Evolutionary conservation across 208 protist species (phyloP), one percentile per base, ranked within the genome.

Genomic region (Trichomonas tenax): DNA sequence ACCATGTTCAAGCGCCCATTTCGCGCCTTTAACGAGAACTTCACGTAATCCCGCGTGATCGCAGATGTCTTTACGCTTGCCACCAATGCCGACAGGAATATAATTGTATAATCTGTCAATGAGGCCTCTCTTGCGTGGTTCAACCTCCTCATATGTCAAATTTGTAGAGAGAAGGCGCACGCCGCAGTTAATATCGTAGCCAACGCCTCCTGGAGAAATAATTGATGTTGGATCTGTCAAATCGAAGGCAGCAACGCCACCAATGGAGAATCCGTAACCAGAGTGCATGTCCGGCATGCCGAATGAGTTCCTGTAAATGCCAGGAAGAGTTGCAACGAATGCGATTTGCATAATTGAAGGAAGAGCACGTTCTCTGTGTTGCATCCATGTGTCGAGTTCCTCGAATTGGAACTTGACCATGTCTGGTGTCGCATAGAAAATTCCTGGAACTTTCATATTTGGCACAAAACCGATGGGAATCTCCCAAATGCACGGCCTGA

Each of bases 171-270:
- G 2, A 0, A 99, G 90, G 26, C 98, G 97, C 17, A 99, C 98
- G 49, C 98, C 98, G 97, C 98, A 99, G 96, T 99, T 99, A 72
- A 99, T 99, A 96, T 99, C 98, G 96, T 98, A 98, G 23, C 98
- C 98, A 26, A 98, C 97, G 38, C 98, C 98, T 26, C 97, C 97
- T 10, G 98, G 98, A n/a, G 97, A 98, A 2, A 99, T 98, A 40
- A 99, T 96, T 0, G 97, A 96, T 8, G 97, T 84, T 6, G 98
- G 97, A 90, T 98, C 97, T 11, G 97, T 97, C 17, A 63, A 63
- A 63, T 63, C 17, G 17, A 63, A n/a, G n/a, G n/a, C n/a, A n/a
- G n/a, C n/a, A n/a, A n/a, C n/a, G n/a, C n/a, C n/a, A n/a, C n/a
- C n/a, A 63, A 63, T 9, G 14, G 9, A 17, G 14, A 23, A 99